Base-by-base conservation (phyloP, 345 rosid species). In the Pugionium cornutum region DNA sequence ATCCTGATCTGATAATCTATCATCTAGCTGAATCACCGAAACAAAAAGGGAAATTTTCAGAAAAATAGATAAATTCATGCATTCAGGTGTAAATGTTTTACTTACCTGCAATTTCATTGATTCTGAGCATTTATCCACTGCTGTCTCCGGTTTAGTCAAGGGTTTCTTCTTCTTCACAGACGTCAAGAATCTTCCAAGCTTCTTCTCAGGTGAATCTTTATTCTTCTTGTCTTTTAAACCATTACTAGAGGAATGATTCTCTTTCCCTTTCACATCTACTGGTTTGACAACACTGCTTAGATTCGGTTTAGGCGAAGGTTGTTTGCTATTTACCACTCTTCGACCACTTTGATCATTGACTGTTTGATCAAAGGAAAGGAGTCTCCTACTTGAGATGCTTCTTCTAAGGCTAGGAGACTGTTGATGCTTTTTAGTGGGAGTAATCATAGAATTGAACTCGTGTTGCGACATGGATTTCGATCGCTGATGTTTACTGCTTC, bases 391-490 rank as follows among this genome's bases (percentile, higher is more conserved):
- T 10, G 92, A 88, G 44, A 75, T 64, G 71, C 90, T 82, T 78
- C 91, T 83, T 50, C 63, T 53, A 67, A 60, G 84, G 59, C 67
- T 60, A 73, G 29, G 85, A 68, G 68, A 68, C 53, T 87, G 87
- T 57, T 88, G 96, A 58, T 72, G 59, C 82, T 77, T 74, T 60
- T 47, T 74, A 44, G 72, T 18, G 3, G 76, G 72, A 53, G 77
- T 75, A 57, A 76, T 69, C 63, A 72, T 30, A 2, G 84, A 80
- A 67, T 66, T 84, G 74, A 78, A 76, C 62, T 87, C 91, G 9
- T 69, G 87, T 6, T 76, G 86, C 0, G 87, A 89, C 31, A 86
- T 68, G 18, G 98, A 92, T 70, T 83, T 89, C 1, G 97, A 92
- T 58, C 96, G 61, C 64, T 81, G 81, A 34, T 92, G 98, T 64